Conservation (phyloP, 225 moss, liverwort and hornwort genomes). For the Polytrichum commune region DNA sequence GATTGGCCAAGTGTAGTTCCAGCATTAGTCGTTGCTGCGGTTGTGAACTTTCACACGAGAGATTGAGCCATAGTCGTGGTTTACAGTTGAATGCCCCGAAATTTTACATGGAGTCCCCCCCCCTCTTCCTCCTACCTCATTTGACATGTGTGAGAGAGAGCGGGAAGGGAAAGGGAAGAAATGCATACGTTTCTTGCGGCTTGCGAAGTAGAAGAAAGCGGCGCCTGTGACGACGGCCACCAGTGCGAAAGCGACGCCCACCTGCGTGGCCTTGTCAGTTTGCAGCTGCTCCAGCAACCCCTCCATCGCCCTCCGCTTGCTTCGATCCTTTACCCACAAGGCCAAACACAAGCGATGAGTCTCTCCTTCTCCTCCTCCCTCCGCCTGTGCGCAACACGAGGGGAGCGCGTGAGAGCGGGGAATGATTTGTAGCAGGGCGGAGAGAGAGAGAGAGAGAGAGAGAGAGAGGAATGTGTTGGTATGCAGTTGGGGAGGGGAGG, state of each 20-base stretch:
- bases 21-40: not conserved
- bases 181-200: constrained; percentile 40
- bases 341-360: not conserved
- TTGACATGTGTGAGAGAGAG: not conserved
- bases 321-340: not conserved
- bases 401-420: too few species aligned
- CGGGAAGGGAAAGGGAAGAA: not conserved
- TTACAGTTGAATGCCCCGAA: too few species aligned
- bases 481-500: too few species aligned
- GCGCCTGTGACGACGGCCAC: constrained; percentile 82
- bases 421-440: too few species aligned
- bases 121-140: not conserved
- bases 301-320: constrained; percentile 24
- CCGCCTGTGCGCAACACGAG: not conserved
- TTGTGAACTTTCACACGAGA: not conserved
- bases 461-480: too few species aligned
- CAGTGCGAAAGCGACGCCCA: constrained; percentile 65
- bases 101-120: not conserved
- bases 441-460: too few species aligned
- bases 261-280: constrained; percentile 49
- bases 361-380: too few species aligned
- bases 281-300: constrained; percentile 34
- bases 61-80: too few species aligned
- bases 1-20: not conserved
- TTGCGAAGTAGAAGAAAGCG: constrained; percentile 54